phyloP scores from a whole-genome alignment of 805 yeast species.

The Myxozyma vanderwaltii region DNA sequence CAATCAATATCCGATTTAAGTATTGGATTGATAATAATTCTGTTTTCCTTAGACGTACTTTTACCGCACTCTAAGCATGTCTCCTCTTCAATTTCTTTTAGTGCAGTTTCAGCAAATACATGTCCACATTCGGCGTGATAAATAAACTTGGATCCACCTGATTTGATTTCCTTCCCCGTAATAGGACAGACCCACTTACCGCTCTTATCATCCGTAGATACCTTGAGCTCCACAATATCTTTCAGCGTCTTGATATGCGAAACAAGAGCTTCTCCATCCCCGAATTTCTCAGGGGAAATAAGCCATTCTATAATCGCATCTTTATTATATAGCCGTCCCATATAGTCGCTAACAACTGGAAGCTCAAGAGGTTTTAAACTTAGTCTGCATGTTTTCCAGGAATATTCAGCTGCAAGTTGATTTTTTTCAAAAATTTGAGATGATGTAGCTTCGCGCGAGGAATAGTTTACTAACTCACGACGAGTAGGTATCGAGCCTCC shows the following conservation, averaged over 20 bases:
- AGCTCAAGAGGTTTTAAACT: slow-evolving; percentile 49
- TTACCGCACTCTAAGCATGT: slow-evolving; percentile 45
- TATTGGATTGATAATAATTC: slow-evolving; percentile 46
- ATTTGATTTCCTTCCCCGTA: slow-evolving; percentile 45
- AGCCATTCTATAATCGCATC: slow-evolving; percentile 62
- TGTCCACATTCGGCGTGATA: slow-evolving; percentile 50
- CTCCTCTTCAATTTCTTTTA: slow-evolving; percentile 23
- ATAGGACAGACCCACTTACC: slow-evolving; percentile 47
- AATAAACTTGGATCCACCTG: slow-evolving; percentile 45
- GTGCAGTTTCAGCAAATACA: slow-evolving; percentile 35
- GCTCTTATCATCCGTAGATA: slow-evolving; percentile 29
- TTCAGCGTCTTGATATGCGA: slow-evolving; percentile 46
- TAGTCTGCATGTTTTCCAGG: slow-evolving; percentile 53
- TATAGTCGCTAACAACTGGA: slow-evolving; percentile 68
- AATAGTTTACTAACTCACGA: slow-evolving; percentile 34
- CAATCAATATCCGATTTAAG: slow-evolving; percentile 10
- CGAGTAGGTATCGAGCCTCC: slow-evolving; percentile 38
- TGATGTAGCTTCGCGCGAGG: slow-evolving; percentile 25
- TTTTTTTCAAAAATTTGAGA: slow-evolving; percentile 30
- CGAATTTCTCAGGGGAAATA: slow-evolving; percentile 44
- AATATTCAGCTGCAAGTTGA: slow-evolving; percentile 19
- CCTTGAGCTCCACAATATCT: slow-evolving; percentile 51
- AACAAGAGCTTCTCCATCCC: slow-evolving; percentile 38
- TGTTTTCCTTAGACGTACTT: slow-evolving; percentile 37
- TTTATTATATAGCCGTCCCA: slow-evolving; percentile 67